Base-by-base conservation (phyloP, 306 rosid species). In the Cucurbita argyrosperma region DNA sequence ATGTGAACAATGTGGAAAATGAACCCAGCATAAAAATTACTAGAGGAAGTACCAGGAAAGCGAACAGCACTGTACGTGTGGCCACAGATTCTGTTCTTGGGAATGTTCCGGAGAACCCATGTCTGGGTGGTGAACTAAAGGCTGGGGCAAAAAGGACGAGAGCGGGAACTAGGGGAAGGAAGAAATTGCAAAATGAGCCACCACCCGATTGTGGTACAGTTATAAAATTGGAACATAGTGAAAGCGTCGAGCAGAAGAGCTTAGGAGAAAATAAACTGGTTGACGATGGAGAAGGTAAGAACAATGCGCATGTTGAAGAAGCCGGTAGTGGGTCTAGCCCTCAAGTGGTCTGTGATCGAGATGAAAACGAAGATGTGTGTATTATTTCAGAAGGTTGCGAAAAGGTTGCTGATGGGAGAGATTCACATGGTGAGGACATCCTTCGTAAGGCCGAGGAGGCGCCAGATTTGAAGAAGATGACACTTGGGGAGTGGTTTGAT, bases 401-500 rank as follows among this genome's bases (percentile, higher is more conserved):
- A 19, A 53, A 69, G 58, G 80, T 53, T 16, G 70, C 67, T 45
- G 75, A 50, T 60, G 77, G 60, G 76, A 67, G 57, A 23, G 52
- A 37, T 42, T 72, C 68, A 73, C 75, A 64, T 71, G 75, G 37
- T 30, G 71, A 65, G 71, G 81, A 70, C 49, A 63, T 56, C 8
- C 52, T 9, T 21, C 59, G 49, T 54, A 74, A 45, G 51, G 61
- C 66, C 45, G 82, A 23, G 45, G 74, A 70, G 64, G 75, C 75
- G 80, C 80, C 78, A 19, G 88, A 89, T 84, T 78, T 88, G 87
- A 84, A 78, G 79, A 90, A 83, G 80, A 80, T 88, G 82, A 87
- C 82, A 16, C 83, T 90, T 7, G 96, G 83, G 52, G 87, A 92
- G 80, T 92, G 96, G 96, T 85, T 92, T 71, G 88, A 84, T 82